phyloP scores from a whole-genome alignment of 2,329 filamentous ascomycete genomes.

The Colletotrichum higginsianum region DNA sequence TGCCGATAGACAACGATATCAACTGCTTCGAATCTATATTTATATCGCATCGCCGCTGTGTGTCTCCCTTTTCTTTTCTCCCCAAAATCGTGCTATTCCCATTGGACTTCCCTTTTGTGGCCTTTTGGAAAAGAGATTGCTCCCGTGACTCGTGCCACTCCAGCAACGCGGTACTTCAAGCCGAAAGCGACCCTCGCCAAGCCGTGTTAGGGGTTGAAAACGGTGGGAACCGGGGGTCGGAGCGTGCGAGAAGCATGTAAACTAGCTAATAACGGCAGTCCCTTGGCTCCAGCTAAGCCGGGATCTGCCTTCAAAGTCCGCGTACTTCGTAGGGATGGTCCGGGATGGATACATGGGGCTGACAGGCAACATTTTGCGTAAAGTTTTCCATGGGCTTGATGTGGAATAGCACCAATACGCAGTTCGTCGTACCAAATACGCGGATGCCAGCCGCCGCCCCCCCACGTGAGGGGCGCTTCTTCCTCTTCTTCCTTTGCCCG shows the following conservation, averaged over 20 bases:
- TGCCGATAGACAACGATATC: no score
- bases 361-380: background rate
- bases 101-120: background rate
- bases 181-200: conserved; percentile 9
- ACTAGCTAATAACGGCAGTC: conserved; percentile 11
- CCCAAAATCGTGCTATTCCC: background rate
- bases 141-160: background rate
- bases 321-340: no score
- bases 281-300: conserved; percentile 9
- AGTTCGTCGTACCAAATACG: background rate
- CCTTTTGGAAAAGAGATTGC: background rate
- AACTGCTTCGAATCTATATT: no score
- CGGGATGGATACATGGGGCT: no score
- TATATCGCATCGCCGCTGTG: no score
- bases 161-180: background rate
- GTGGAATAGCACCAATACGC: background rate
- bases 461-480: background rate
- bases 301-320: conserved; percentile 4
- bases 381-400: conserved; percentile 1
- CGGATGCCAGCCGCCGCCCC: background rate
- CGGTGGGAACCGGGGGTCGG: conserved; percentile 2
- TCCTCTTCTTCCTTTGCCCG: background rate
- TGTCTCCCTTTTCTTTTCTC: no score
- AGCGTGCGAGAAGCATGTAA: background rate
- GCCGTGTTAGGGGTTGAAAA: conserved; percentile 5